Evolutionary conservation across 805 yeast species (phyloP).

Genomic region (Yamadazyma sp.): DNA sequence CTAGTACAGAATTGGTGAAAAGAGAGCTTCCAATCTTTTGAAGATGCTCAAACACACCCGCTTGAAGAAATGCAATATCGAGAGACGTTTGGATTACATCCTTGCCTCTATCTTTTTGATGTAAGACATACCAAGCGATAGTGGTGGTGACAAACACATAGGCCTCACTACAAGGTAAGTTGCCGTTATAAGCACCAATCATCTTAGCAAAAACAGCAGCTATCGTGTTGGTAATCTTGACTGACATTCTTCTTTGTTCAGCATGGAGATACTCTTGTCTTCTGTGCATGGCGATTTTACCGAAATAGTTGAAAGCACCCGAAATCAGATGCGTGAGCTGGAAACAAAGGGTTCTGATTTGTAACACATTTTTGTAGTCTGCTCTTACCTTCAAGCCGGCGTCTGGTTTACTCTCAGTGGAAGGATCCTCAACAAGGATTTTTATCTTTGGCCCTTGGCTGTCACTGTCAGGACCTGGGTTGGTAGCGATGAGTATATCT

Average conservation of each 20-base stretch:
- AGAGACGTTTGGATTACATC: slow-evolving; percentile 38
- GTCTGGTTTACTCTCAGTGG: slow-evolving; percentile 26
- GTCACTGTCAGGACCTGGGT: slow-evolving; percentile 26
- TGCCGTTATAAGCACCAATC: slow-evolving; percentile 18
- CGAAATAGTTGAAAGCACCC: slow-evolving; percentile 42
- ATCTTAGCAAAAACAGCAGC: slow-evolving; percentile 26
- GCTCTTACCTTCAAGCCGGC: slow-evolving; percentile 47
- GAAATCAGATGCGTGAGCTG: slow-evolving; percentile 48
- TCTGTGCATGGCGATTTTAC: slow-evolving; percentile 47
- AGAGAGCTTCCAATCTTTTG: slow-evolving; percentile 13
- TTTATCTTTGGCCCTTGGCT: slow-evolving; percentile 37
- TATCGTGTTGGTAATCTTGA: slow-evolving; percentile 38
- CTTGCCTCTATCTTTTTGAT: slow-evolving; percentile 24
- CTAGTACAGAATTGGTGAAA: not conserved
- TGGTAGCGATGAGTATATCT: slow-evolving; percentile 45
- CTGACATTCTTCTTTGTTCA: slow-evolving; percentile 39
- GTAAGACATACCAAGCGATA: slow-evolving; percentile 38
- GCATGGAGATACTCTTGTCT: slow-evolving; percentile 43
- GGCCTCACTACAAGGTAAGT: slow-evolving; percentile 19
- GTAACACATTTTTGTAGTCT: slow-evolving; percentile 55
- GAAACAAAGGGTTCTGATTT: slow-evolving; percentile 51
- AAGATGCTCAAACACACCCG: slow-evolving; percentile 44
- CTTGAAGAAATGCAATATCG: slow-evolving; percentile 50
- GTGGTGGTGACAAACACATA: slow-evolving; percentile 37
- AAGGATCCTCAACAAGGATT: slow-evolving; percentile 45